Evolutionary conservation across 2,329 filamentous ascomycete genomes (phyloP).

Genomic region (Stachybotrys chartarum): DNA sequence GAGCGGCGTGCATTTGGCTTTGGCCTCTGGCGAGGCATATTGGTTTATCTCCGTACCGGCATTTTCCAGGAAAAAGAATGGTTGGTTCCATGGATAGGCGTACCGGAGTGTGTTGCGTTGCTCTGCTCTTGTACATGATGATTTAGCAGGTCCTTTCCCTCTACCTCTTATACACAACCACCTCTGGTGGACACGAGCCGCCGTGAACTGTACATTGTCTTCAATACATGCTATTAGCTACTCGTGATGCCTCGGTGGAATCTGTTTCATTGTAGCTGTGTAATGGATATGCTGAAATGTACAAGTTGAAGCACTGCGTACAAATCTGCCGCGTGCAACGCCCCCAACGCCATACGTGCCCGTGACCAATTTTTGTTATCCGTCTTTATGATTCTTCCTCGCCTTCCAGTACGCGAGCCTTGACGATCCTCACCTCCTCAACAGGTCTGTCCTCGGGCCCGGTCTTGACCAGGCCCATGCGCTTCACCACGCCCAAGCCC

Average conservation of each 20-base stretch:
- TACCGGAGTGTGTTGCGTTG: not conserved
- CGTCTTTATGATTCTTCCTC: constrained; percentile 27
- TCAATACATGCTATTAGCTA: not conserved
- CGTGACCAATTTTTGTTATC: not conserved
- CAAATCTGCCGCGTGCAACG: not conserved
- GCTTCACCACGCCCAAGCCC: constrained; percentile 76
- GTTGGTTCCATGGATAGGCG: not conserved
- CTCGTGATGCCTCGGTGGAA: not conserved
- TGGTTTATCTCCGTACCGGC: not conserved
- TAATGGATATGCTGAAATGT: too few species aligned
- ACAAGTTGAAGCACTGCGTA: too few species aligned
- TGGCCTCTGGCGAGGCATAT: not conserved
- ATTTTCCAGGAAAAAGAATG: not conserved
- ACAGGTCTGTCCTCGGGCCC: constrained; percentile 71
- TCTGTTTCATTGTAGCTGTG: too few species aligned
- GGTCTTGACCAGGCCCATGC: constrained; percentile 84
- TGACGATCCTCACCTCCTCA: constrained; percentile 75
- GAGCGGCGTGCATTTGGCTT: not conserved
- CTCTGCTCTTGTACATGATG: not conserved
- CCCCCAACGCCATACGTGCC: constrained; percentile 10
- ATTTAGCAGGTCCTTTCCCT: not conserved
- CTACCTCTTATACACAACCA: not conserved
- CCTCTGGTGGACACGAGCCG: not conserved
- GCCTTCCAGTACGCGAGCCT: constrained; percentile 61
- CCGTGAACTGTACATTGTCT: not conserved